Conservation (phyloP, 2,329 filamentous ascomycete species). For the Ascochyta lentis region DNA sequence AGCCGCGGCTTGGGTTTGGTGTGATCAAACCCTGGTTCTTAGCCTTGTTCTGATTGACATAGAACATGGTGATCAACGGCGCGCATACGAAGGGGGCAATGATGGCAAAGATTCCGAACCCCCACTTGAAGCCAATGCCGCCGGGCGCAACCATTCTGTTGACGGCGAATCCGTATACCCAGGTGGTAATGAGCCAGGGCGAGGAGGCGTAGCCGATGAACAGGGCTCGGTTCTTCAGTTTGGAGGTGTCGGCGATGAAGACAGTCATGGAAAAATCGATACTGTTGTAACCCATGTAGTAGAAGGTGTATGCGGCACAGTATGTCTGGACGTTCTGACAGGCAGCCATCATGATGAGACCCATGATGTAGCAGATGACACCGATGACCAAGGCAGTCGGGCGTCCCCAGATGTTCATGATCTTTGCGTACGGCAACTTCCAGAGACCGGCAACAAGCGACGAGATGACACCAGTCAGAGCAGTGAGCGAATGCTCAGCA, state of each 20-base stretch:
- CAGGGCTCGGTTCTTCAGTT: slow-evolving; percentile 66
- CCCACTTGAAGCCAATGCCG: slow-evolving; percentile 68
- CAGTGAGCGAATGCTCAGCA: slow-evolving; percentile 46
- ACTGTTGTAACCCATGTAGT: slow-evolving; percentile 66
- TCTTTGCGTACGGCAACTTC: slow-evolving; percentile 52
- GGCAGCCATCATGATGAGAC: slow-evolving; percentile 71
- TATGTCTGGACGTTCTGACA: slow-evolving; percentile 68
- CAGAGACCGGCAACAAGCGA: slow-evolving; percentile 48
- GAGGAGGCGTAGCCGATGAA: slow-evolving; percentile 60
- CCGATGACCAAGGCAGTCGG: slow-evolving; percentile 47
- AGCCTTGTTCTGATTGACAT: slow-evolving; percentile 66
- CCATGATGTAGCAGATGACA: slow-evolving; percentile 39
- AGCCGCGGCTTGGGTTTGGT: slow-evolving; percentile 56
- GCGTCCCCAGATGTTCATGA: slow-evolving; percentile 54
- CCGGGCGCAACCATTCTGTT: slow-evolving; percentile 53
- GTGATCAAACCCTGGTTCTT: slow-evolving; percentile 60
- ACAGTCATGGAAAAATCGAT: slow-evolving; percentile 69
- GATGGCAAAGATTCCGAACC: slow-evolving; percentile 70
- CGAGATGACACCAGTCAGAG: slow-evolving; percentile 49
- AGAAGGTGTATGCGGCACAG: slow-evolving; percentile 71
- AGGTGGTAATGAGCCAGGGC: slow-evolving; percentile 43
- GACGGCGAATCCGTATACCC: slow-evolving; percentile 38
- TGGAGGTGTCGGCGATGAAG: slow-evolving; percentile 72
- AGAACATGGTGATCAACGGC: slow-evolving; percentile 67
- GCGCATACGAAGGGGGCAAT: slow-evolving; percentile 66